Percentiles rank a stretch among this genome's conserved stretches.
phyloP scores from a whole-genome alignment of 1,284 basidiomycete genomes.

The Thecaphora thlaspeos region DNA sequence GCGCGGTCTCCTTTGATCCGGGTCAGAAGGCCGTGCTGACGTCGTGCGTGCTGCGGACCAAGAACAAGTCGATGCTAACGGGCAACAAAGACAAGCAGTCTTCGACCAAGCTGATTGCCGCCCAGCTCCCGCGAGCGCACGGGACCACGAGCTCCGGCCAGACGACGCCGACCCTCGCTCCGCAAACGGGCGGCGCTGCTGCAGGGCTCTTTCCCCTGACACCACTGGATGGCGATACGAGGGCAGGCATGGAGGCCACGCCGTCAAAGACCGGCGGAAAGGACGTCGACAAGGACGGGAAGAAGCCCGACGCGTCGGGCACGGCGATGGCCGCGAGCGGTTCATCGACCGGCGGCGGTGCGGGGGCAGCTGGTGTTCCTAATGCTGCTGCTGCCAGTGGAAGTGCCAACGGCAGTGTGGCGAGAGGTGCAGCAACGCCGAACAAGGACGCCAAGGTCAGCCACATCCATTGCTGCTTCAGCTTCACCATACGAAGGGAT shows the following conservation, averaged over 20 bases:
- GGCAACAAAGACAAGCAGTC: constrained; percentile 1
- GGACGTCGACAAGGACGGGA: neutral
- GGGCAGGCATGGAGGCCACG: neutral
- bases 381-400: neutral
- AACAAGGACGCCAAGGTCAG: neutral
- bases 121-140: constrained; percentile 5
- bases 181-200: too few relatives aligned
- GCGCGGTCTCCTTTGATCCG: constrained; percentile 69
- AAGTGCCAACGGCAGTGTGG: neutral
- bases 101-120: constrained; percentile 9
- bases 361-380: too few relatives aligned
- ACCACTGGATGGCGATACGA: too few relatives aligned
- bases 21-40: constrained; percentile 83
- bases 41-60: constrained; percentile 72
- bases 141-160: neutral
- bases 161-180: constrained; percentile 5
- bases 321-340: constrained; percentile 13
- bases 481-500: constrained; percentile 88
- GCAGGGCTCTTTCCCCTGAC: neutral
- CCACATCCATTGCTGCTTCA: constrained; percentile 84
- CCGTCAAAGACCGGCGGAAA: too few relatives aligned
- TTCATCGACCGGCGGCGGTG: constrained; percentile 11
- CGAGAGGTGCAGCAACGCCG: neutral
- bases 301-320: neutral
- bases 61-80: constrained; percentile 29